Base-by-base conservation (phyloP, 768 basidiomycete genomes). In the Russula brevipes region DNA sequence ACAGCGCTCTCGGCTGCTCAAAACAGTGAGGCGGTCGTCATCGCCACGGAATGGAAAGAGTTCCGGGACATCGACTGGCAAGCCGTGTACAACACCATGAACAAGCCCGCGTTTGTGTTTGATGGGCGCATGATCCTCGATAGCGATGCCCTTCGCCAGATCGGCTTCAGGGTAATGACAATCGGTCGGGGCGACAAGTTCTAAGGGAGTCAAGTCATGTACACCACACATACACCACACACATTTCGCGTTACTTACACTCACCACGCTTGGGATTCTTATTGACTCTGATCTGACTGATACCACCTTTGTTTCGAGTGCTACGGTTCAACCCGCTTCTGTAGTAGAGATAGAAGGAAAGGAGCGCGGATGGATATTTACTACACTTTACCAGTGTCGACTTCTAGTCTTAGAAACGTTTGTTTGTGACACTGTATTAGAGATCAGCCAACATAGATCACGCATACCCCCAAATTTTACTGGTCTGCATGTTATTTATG, bases 71-170 rank as follows among this genome's bases (percentile, higher is more conserved):
- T 99, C 67, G 86, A 95, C 76, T 99, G 97, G 97, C 74, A 83
- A 69, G 77, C 78, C 41, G 89, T 98, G 46, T 97, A 98, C 77
- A 74, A 78, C 55, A 76, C 80, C 71, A 98, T 98, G 93, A 90
- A 88, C 71, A 97, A 98, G 81, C 97, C 97, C n/a, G 96, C 97
- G 5, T 98, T 97, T 72, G 82, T 99, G 67, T 98, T 98, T 71
- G 96, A 98, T 72, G 94, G 94, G 5, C 84, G 94, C 38, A 78
- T 97, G 65, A 81, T 98, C 70, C 81, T 98, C 49, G 90, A 98
- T 72, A 85, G 84, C 10, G 85, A 86, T 55, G 82, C 84, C 74
- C 80, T 98, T 66, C 83, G 82, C 69, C 73, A 83, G 71, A 97
- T 98, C 71, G 96, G 96, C 44, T 98, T 98, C 86, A 90, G 84